Evolutionary conservation across 2,329 filamentous ascomycete species (phyloP).

Genomic region (Penicillium thymicola): DNA sequence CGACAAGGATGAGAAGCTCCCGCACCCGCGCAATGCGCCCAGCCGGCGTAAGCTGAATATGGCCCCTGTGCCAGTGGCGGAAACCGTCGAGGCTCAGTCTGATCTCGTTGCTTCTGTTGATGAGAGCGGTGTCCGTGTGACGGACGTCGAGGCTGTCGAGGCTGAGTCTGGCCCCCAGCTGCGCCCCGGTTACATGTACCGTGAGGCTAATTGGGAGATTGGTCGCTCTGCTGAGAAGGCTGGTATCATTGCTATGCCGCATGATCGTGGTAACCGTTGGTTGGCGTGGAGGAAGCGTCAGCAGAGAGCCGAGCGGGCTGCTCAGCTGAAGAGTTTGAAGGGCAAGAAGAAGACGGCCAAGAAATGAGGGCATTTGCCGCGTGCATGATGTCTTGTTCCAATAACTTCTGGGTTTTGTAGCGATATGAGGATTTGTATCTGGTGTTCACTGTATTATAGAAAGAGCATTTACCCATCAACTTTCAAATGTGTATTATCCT

Average conservation of each 20-base stretch:
- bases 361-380: slow-evolving; percentile 27
- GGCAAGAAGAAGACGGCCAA: slow-evolving; percentile 44
- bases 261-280: slow-evolving; percentile 59
- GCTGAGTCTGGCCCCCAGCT: slow-evolving; percentile 36
- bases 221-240: slow-evolving; percentile 60
- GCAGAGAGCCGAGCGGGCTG: slow-evolving; percentile 49
- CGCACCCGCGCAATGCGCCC: slow-evolving; percentile 69
- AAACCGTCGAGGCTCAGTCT: slow-evolving; percentile 19
- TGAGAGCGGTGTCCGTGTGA: slow-evolving; percentile 24
- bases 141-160: slow-evolving; percentile 23
- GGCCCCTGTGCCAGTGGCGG: slow-evolving; percentile 50
- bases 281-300: slow-evolving; percentile 62
- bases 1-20: slow-evolving; percentile 74
- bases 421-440: slow-evolving; percentile 25
- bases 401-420: slow-evolving; percentile 21
- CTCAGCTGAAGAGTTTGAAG: slow-evolving; percentile 54
- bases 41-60: slow-evolving; percentile 74
- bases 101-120: slow-evolving; percentile 26
- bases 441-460: slow-evolving; percentile 37
- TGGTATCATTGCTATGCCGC: slow-evolving; percentile 54
- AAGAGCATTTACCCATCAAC: slow-evolving; percentile 19
- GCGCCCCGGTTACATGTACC: slow-evolving; percentile 60
- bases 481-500: not conserved
- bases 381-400: slow-evolving; percentile 23
- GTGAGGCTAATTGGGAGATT: slow-evolving; percentile 67